These are phyloP conservation scores for Secale cereale DNA, from an alignment of 176 grass and related monocot species.

Conservation along the genomic window DNA sequence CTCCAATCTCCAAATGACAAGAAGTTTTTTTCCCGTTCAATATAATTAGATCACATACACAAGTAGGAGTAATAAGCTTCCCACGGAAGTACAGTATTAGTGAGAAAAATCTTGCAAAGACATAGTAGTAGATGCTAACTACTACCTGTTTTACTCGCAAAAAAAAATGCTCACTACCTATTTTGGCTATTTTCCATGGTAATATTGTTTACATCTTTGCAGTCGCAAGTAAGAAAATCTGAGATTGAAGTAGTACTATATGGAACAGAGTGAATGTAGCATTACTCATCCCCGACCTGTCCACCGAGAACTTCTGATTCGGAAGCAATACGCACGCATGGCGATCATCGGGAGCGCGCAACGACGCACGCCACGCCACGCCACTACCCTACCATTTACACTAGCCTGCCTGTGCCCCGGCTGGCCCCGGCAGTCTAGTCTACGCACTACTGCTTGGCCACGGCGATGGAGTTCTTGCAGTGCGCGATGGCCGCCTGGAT, in stretches of 20 bases:
- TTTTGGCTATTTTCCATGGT: too few relatives aligned
- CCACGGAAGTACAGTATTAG: too few relatives aligned
- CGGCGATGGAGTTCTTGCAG: slow-evolving; percentile 85
- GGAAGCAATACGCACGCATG: background rate
- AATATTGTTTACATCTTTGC: background rate
- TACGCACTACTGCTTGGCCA: slow-evolving; percentile 9
- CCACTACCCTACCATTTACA: slow-evolving; percentile 26
- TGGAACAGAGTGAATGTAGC: background rate
- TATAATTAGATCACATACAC: background rate
- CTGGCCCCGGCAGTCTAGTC: too few relatives aligned
- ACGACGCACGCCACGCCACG: background rate
- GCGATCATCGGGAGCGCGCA: background rate
- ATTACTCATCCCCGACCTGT: background rate
- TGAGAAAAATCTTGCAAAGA: too few relatives aligned
- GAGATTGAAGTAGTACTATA: background rate
- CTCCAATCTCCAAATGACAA: background rate
- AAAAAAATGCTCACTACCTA: too few relatives aligned
- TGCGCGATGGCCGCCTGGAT: slow-evolving; percentile 96
- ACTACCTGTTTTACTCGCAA: too few relatives aligned
- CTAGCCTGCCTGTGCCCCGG: slow-evolving; percentile 3
- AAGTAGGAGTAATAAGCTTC: background rate
- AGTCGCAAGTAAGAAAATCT: background rate
- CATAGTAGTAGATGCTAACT: too few relatives aligned
- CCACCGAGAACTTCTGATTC: background rate
- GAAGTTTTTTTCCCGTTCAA: background rate